Evolutionary conservation across 2,329 filamentous ascomycete species (phyloP).

Genomic region (Aspergillus spinulosporus): DNA sequence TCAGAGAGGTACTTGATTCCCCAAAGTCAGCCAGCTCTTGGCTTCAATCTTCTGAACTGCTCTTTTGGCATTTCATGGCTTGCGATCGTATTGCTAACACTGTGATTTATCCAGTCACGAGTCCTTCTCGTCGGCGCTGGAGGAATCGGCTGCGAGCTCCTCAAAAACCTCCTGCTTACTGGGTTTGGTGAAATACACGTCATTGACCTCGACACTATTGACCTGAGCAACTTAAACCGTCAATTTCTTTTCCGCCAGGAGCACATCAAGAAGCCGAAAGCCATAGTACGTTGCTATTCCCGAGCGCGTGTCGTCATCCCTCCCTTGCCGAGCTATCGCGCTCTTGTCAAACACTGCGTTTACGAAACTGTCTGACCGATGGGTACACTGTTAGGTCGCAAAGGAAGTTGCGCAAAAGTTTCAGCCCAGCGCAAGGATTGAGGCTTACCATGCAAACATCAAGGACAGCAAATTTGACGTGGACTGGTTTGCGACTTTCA

Average conservation of each 20-base stretch:
- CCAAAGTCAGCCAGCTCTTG: neutral
- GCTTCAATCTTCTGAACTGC: neutral
- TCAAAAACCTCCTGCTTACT: conserved; percentile 91
- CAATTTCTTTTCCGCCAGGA: conserved; percentile 96
- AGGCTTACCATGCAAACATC: conserved; percentile 91
- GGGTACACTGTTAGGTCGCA: conserved; percentile 64
- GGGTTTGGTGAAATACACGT: conserved; percentile 93
- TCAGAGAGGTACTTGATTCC: conserved; percentile 40
- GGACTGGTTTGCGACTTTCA: conserved; percentile 81
- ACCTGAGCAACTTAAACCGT: conserved; percentile 94
- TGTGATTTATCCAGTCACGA: conserved; percentile 61
- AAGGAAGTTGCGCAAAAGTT: conserved; percentile 89
- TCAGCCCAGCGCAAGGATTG: conserved; percentile 82
- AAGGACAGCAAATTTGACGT: conserved; percentile 85
- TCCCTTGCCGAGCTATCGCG: conserved; percentile 2
- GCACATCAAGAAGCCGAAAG: conserved; percentile 97
- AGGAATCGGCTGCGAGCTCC: conserved; percentile 93
- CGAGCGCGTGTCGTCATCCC: conserved; percentile 9
- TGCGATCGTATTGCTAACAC: neutral
- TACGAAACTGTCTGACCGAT: conserved; percentile 19
- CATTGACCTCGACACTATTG: conserved; percentile 97
- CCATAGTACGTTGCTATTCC: conserved; percentile 62
- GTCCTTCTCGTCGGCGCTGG: conserved; percentile 94
- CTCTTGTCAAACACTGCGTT: neutral
- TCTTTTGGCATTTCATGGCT: neutral